These are phyloP conservation scores for Durio zibethinus DNA, from an alignment of 345 rosid genomes.

Conservation along the genomic window DNA sequence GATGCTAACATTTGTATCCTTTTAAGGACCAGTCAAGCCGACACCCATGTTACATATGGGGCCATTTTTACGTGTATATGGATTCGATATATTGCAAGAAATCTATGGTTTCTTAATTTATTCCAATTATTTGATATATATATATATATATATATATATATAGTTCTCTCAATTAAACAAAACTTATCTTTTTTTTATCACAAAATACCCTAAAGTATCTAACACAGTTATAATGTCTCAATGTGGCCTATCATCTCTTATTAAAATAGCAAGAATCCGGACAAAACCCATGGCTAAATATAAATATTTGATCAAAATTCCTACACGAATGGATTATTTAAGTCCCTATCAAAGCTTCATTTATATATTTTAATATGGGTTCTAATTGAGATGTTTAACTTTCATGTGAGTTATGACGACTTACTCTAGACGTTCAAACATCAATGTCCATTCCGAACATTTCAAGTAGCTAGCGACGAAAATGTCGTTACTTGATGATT, in stretches of 20 bases:
- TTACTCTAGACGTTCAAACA: conserved; percentile 37
- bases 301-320: background rate
- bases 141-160: background rate
- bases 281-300: background rate
- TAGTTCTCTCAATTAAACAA: background rate
- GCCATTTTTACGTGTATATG: conserved; percentile 54
- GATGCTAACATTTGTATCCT: conserved; percentile 26
- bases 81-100: conserved; percentile 26
- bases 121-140: background rate
- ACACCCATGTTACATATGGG: conserved; percentile 48
- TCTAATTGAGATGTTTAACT: background rate
- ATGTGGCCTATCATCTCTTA: background rate
- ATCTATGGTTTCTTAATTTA: conserved; percentile 13
- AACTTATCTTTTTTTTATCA: background rate
- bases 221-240: background rate
- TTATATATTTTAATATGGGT: background rate
- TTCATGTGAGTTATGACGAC: conserved; percentile 8
- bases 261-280: background rate
- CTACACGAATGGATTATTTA: background rate
- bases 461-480: conserved; percentile 27
- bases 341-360: background rate
- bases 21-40: conserved; percentile 58
- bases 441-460: conserved; percentile 43
- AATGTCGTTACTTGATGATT: conserved; percentile 33
- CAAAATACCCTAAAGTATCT: background rate